Evolutionary conservation across 2,329 filamentous ascomycete genomes (phyloP), one percentile per base, ranked within the genome.

Genomic region (Cladosporium sp.): DNA sequence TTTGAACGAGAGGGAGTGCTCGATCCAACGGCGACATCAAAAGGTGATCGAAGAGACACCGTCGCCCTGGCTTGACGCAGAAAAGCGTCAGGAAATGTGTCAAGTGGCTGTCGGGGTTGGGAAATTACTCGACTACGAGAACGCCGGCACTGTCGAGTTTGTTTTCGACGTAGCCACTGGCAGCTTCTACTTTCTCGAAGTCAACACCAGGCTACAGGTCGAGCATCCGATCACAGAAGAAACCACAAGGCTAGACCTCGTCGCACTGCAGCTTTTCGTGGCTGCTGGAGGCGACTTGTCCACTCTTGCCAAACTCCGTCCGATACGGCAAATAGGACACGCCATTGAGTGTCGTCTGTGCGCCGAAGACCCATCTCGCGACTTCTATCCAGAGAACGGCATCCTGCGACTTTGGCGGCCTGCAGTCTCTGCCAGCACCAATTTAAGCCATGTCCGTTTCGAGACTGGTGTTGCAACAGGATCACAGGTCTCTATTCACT

Each of bases 1-100:
- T n/a, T 84, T 95, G n/a, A 91, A 91, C 18, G 92, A 96, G 79
- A 84, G 92, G 65, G 92, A 96, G 77, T 96, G 92, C 78, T 93
- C 90, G 66, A 83, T 96, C 15, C 92, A 96, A 79, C 82, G 92
- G 69, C 82, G 92, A 41, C 92, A 96, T 74, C 92, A 95, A 76
- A 96, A 96, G 80, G 90, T 95, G 30, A 83, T 96, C 30, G 92
- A 96, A 76, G 92, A 96, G 34, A 28, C 63, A 18, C 63, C 63
- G n/a, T 38, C 49, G 15, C 32, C 51, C 21, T 59, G 36, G 34
- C 51, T 65, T 38, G 24, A 30, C 34, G 0, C 73, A 30, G 21
- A 30, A 82, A 18, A 80, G 78, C 2, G 69, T 26, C n/a, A 34
- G 18, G 34, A 65, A 15, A 36, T 60, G 58, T 38, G 58, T 36